Conservation (phyloP, 2,329 filamentous ascomycete genomes). For the Aaosphaeria arxii region DNA sequence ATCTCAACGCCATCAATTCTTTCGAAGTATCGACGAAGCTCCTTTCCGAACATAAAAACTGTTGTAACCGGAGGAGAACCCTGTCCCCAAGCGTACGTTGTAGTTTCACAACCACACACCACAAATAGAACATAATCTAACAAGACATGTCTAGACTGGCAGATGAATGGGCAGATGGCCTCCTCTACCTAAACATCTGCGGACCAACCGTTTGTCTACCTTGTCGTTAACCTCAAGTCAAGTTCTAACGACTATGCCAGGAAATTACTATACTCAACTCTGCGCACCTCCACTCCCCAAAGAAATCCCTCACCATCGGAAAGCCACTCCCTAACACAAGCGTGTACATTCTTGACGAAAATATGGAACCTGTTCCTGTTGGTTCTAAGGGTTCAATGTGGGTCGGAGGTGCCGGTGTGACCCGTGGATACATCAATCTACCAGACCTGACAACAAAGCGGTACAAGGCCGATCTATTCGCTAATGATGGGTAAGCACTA, state of each 20-base stretch:
- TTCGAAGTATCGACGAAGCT: conserved; percentile 46
- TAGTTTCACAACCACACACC: not conserved
- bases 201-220: conserved; percentile 46
- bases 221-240: too few relatives aligned
- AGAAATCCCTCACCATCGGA: conserved; percentile 52
- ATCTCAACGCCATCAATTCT: conserved; percentile 57
- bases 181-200: conserved; percentile 50
- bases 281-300: conserved; percentile 50
- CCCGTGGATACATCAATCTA: conserved; percentile 56
- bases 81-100: conserved; percentile 42
- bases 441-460: conserved; percentile 49
- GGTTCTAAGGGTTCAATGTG: conserved; percentile 55
- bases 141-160: conserved; percentile 41
- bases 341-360: conserved; percentile 54
- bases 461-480: conserved; percentile 53
- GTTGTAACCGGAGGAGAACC: conserved; percentile 58
- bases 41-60: conserved; percentile 52
- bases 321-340: conserved; percentile 56
- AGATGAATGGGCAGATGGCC: conserved; percentile 53
- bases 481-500: conserved; percentile 46
- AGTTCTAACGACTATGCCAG: too few relatives aligned
- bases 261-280: conserved; percentile 61
- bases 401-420: conserved; percentile 56
- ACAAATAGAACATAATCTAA: not conserved
- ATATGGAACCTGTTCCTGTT: conserved; percentile 44